Evolutionary conservation across 164 flowering plant species (phyloP).

Genomic region (Cinnamomum micranthum): DNA sequence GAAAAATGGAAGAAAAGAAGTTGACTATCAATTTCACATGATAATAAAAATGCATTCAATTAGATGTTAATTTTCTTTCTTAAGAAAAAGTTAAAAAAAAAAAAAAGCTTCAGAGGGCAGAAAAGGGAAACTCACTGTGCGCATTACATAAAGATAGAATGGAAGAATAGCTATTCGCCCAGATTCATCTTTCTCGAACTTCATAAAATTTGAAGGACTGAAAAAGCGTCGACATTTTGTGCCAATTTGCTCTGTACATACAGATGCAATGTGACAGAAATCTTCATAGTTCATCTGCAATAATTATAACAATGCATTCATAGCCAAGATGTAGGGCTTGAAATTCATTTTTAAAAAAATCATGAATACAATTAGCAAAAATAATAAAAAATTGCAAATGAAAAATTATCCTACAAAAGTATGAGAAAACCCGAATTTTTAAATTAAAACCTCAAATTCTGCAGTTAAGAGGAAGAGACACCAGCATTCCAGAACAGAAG

Average conservation of each 20-base stretch:
- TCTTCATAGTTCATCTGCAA: slow-evolving; percentile 98
- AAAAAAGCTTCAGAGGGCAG: background rate
- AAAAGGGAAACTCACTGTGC: slow-evolving; percentile 58
- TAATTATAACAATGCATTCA: background rate
- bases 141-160: slow-evolving; percentile 96
- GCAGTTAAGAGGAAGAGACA: background rate
- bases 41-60: no score
- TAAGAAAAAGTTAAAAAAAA: background rate
- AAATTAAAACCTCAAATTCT: background rate
- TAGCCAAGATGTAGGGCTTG: background rate
- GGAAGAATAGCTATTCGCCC: slow-evolving; percentile 97
- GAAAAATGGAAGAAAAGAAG: no score
- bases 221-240: slow-evolving; percentile 94
- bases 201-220: slow-evolving; percentile 99
- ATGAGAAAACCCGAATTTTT: background rate
- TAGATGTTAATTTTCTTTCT: no score
- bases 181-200: slow-evolving; percentile 95
- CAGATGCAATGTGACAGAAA: slow-evolving; percentile 97
- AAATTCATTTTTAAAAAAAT: background rate
- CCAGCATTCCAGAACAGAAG: background rate
- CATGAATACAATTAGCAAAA: background rate
- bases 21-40: no score
- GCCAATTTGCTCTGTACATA: slow-evolving; percentile 95
- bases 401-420: background rate
- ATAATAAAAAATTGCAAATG: background rate